phyloP scores from a whole-genome alignment of 495 filamentous ascomycete genomes.

The Penicillium lividum region DNA sequence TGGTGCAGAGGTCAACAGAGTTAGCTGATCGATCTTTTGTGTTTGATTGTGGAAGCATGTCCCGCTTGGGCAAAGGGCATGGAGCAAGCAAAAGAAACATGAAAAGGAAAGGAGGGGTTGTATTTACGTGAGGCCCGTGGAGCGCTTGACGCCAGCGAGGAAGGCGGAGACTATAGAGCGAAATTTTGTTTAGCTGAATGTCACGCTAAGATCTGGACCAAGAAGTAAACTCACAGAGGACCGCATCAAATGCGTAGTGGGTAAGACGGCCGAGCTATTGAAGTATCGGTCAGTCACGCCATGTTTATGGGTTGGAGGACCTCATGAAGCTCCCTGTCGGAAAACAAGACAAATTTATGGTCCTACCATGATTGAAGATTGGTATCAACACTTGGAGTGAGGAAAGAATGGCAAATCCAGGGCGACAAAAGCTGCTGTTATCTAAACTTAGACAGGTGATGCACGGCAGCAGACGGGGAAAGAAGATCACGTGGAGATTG shows the following conservation, averaged over 20 bases:
- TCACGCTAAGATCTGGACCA: constrained; percentile 1
- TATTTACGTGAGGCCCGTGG: constrained; percentile 95
- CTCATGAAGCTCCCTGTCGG: neutral
- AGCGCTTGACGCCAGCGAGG: constrained; percentile 93
- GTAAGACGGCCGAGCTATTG: constrained; percentile 83
- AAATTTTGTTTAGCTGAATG: constrained; percentile 23
- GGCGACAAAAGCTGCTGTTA: constrained; percentile 1
- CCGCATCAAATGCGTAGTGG: constrained; percentile 96
- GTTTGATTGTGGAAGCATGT: neutral
- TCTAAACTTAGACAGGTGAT: constrained; percentile 14
- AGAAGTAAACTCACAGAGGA: constrained; percentile 66
- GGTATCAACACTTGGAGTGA: neutral
- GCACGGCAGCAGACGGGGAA: constrained; percentile 20
- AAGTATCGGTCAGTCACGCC: constrained; percentile 3
- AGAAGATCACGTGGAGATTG: constrained; percentile 22
- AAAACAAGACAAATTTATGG: neutral
- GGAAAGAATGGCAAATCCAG: constrained; percentile 1
- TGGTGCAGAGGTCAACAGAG: constrained; percentile 36
- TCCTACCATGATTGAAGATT: constrained; percentile 26
- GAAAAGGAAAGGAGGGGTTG: constrained; percentile 15
- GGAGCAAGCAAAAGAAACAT: constrained; percentile 4
- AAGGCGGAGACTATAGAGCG: constrained; percentile 77
- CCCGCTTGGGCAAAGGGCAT: neutral
- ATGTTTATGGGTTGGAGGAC: neutral
- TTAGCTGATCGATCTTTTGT: constrained; percentile 29